phyloP scores from a whole-genome alignment of 805 yeast genomes.

The Wickerhamomyces queroliae region DNA sequence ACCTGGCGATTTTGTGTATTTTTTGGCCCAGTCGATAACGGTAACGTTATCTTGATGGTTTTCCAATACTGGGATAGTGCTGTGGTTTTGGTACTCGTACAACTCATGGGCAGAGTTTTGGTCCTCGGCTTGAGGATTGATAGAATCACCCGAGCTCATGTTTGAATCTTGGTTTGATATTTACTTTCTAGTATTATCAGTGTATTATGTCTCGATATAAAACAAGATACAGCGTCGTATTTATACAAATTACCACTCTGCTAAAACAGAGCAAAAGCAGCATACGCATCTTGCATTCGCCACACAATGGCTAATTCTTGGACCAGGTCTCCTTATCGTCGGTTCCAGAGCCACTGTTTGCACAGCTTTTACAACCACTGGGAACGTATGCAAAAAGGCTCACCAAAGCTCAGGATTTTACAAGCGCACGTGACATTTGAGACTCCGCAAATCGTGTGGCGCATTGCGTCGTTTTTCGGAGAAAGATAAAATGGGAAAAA shows the following conservation, averaged over 20 bases:
- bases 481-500: too few relatives aligned
- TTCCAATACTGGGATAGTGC: background rate
- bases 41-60: constrained; percentile 1
- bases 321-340: background rate
- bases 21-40: constrained; percentile 9
- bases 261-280: too few relatives aligned
- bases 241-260: background rate
- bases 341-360: background rate
- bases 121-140: background rate
- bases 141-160: too few relatives aligned
- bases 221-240: background rate
- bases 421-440: background rate
- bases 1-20: constrained; percentile 6
- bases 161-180: too few relatives aligned
- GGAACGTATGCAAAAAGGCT: too few relatives aligned
- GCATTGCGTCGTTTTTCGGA: too few relatives aligned
- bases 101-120: background rate
- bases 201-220: too few relatives aligned
- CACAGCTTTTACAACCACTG: background rate
- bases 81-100: background rate
- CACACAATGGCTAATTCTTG: background rate
- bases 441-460: background rate
- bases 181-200: too few relatives aligned
- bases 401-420: background rate
- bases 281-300: background rate